Base-by-base conservation (phyloP, 169 alveolate species). In the Plasmodium gaboni region DNA sequence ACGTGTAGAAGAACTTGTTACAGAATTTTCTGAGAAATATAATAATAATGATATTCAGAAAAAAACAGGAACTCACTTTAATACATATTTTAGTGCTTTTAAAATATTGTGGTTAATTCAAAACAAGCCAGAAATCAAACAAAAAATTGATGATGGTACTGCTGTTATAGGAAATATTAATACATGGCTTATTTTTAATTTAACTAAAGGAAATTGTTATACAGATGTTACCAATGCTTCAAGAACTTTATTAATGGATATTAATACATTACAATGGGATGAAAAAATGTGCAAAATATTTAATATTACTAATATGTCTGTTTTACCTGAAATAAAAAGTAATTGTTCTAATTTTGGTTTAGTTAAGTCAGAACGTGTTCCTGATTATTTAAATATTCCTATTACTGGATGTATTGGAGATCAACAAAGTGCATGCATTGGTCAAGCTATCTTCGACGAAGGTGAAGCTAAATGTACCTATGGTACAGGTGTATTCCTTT, bases 401-500 rank as follows among this genome's bases (percentile, higher is more conserved):
- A 96, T 98, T n/a, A 73, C 96, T 32, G 97, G 98, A n/a, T 93
- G 94, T 44, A 71, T 95, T 13, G 99, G 99, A 38, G 99, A 97
- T 86, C 97, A 97, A 71, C 96, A 97, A 87, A 96, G 98, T 28
- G 98, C 98, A 24, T 95, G 97, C 59, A 80, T 97, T 22, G 99
- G 99, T 0, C 99, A 97, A 53, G 95, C 93, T 28, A 51, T 94
- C 7, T 88, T 95, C n/a, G 93, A 94, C 42, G 91, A 74, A 63
- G 97, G 97, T 7, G 96, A 96, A 67, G 96, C 97, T 0, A 98
- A 98, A 80, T 95, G 96, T 74, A 98, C 99, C 0, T 95, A 95
- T 72, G 99, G 99, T n/a, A 97, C 98, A 46, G 99, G 99, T n/a
- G 97, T 97, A 24, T 98, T 98, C 74, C 93, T 98, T 51, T 86